Base-by-base conservation (phyloP, 345 rosid species). In the Linum usitatissimum region DNA sequence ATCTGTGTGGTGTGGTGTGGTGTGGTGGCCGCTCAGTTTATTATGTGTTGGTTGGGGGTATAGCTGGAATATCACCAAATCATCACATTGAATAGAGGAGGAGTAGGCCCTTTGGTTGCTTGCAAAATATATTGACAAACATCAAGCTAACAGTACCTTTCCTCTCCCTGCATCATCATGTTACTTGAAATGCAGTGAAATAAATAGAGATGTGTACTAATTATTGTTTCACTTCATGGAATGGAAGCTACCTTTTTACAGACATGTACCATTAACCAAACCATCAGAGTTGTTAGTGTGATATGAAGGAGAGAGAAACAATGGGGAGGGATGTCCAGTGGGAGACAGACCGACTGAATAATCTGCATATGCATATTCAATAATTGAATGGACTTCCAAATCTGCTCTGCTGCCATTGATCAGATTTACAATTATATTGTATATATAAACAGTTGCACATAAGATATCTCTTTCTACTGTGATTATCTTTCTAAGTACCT, bases 351-450 rank as follows among this genome's bases (percentile, higher is more conserved):
- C 28, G 66, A 62, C 68, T 20, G 36, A 53, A 30, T 49, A 34
- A 49, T 53, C 61, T 65, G 71, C 51, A 45, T 45, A n/a, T 61
- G 55, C 13, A 59, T n/a, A n/a, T 40, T 30, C 71, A 77, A 71
- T 80, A 66, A 75, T 80, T 77, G 72, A 74, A 10, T 10, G 51
- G 68, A 7, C 68, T 67, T 34, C 54, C 61, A 30, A 48, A 53
- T 45, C 21, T n/a, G 39, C 54, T 12, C 53, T 17, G 9, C 31
- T 23, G 14, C 17, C 51, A 45, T 13, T 4, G 3, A 34, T 34
- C 38, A 34, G 38, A 34, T 34, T 34, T 34, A 34, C 38, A 34
- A 34, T 34, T 23, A 23, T 23, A 2, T 23, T 23, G 3, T 3
- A 34, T 34, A 34, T 34, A 34, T 7, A 34, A 34, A 34, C 38